A percentile compares a stretch with the other conserved stretches of the same genome.
phyloP scores from a whole-genome alignment of 2,329 filamentous ascomycete genomes.

The Aspergillus aculeatinus region DNA sequence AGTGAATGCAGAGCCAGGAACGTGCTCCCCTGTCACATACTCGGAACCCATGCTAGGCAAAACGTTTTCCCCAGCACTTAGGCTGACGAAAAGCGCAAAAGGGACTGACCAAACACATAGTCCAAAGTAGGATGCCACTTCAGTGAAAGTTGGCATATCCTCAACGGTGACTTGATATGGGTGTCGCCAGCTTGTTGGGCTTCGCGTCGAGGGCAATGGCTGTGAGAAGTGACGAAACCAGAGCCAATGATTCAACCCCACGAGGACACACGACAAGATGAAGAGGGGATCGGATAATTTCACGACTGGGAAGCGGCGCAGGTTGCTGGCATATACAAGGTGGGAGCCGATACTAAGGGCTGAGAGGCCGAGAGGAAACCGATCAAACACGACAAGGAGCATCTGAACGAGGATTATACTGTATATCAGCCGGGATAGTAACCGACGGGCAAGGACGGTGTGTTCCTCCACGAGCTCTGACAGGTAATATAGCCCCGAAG shows the following conservation, averaged over 20 bases:
- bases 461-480: conserved; percentile 98
- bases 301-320: conserved; percentile 73
- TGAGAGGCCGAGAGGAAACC: conserved; percentile 76
- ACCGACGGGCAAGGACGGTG: conserved; percentile 83
- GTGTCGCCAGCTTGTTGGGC: conserved; percentile 35
- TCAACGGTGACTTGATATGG: conserved; percentile 45
- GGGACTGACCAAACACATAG: conserved; percentile 96
- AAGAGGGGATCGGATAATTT: conserved; percentile 87
- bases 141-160: conserved; percentile 75
- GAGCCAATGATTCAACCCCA: conserved; percentile 85
- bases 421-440: conserved; percentile 86
- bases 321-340: conserved; percentile 82
- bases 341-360: conserved; percentile 77
- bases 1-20: conserved; percentile 24
- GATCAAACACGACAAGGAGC: conserved; percentile 75
- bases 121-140: conserved; percentile 95
- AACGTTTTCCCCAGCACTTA: conserved; percentile 93
- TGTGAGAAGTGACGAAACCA: conserved; percentile 96
- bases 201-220: conserved; percentile 43
- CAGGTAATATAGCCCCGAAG: conserved; percentile 97
- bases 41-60: conserved; percentile 87
- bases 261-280: conserved; percentile 76
- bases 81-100: conserved; percentile 89
- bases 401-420: conserved; percentile 71
- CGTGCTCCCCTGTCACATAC: conserved; percentile 57